phyloP scores from a whole-genome alignment of 2,329 filamentous ascomycete genomes.

The Cladosporium sp. region DNA sequence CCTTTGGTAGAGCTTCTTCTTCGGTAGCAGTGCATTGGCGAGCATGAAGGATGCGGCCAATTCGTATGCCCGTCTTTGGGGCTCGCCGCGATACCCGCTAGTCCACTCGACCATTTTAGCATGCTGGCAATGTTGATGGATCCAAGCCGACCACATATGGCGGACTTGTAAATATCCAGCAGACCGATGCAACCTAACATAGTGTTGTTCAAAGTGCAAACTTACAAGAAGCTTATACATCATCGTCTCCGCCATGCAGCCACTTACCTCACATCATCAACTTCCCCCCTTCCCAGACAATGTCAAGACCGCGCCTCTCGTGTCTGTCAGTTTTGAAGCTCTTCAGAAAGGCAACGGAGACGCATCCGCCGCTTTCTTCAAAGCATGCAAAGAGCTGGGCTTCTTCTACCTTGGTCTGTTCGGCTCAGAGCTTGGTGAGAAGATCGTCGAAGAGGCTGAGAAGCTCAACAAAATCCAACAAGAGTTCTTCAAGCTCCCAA shows the following conservation, averaged over 20 bases:
- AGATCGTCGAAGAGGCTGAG: slow-evolving; percentile 39
- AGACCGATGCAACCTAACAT: no score
- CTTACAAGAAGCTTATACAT: background rate
- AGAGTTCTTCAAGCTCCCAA: slow-evolving; percentile 42
- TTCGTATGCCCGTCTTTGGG: no score
- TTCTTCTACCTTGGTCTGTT: slow-evolving; percentile 53
- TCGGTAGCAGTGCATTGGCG: no score
- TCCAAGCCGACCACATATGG: background rate
- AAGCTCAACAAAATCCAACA: slow-evolving; percentile 41
- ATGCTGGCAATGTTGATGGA: background rate
- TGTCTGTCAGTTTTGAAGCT: slow-evolving; percentile 36
- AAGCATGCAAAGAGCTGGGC: slow-evolving; percentile 41
- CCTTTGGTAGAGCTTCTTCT: background rate
- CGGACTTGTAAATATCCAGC: no score
- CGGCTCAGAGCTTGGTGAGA: slow-evolving; percentile 29
- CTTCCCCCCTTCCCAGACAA: slow-evolving; percentile 37
- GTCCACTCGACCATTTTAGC: no score
- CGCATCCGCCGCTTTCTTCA: slow-evolving; percentile 33
- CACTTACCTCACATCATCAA: slow-evolving; percentile 9
- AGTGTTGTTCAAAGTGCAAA: no score
- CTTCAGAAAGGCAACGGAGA: slow-evolving; percentile 31
- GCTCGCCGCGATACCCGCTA: no score
- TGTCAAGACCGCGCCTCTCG: slow-evolving; percentile 39
- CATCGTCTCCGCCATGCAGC: background rate
- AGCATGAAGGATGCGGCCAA: no score